phyloP scores from a whole-genome alignment of 2,329 filamentous ascomycete genomes.

The Alternaria ventricosa region DNA sequence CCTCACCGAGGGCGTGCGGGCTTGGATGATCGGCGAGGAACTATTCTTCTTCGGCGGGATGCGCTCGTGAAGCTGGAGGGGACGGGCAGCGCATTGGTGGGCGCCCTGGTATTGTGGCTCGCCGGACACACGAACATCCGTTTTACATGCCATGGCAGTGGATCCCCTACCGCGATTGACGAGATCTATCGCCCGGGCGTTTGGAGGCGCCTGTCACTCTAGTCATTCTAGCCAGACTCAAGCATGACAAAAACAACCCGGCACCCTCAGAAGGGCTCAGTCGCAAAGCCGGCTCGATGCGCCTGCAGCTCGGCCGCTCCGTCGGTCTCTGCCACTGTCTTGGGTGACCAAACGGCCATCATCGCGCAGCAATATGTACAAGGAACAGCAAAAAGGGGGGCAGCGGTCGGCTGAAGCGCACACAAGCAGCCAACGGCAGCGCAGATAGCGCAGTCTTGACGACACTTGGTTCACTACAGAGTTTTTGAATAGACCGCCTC shows the following conservation, averaged over 20 bases:
- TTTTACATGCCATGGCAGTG: slow-evolving; percentile 19
- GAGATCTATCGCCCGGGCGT: slow-evolving; percentile 16
- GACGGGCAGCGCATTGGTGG: slow-evolving; percentile 17
- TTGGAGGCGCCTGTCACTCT: slow-evolving; percentile 29
- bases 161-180: slow-evolving; percentile 19
- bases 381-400: slow-evolving; percentile 14
- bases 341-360: slow-evolving; percentile 7
- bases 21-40: slow-evolving; percentile 31
- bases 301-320: slow-evolving; percentile 24
- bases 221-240: background rate
- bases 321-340: slow-evolving; percentile 21
- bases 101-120: slow-evolving; percentile 3
- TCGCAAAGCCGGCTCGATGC: slow-evolving; percentile 6
- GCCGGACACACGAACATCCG: slow-evolving; percentile 15
- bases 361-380: slow-evolving; percentile 13
- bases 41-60: slow-evolving; percentile 19
- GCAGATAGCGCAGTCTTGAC: slow-evolving; percentile 7
- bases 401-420: slow-evolving; percentile 29
- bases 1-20: slow-evolving; percentile 2
- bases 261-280: background rate
- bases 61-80: slow-evolving; percentile 16
- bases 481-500: slow-evolving; percentile 18
- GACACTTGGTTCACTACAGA: slow-evolving; percentile 11
- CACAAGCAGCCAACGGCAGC: slow-evolving; percentile 15
- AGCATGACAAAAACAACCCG: slow-evolving; percentile 12